A percentile compares a stretch with the other conserved stretches of the same genome.
These are phyloP conservation scores for Chernovozyma sophiae-reginae DNA, from an alignment of 1,139 yeast genomes.

Conservation along the genomic window DNA sequence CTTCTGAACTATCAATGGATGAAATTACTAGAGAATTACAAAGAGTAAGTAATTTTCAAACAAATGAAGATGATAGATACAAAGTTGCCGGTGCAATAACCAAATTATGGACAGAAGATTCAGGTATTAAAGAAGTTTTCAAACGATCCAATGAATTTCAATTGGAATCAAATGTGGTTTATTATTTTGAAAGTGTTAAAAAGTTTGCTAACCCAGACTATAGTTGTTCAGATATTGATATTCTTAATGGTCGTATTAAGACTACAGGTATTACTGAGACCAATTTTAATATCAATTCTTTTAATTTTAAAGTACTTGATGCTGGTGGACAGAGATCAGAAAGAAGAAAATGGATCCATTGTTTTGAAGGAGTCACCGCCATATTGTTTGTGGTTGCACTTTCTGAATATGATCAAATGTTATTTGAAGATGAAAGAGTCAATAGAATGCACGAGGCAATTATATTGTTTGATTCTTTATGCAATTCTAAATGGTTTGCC, in stretches of 20 bases:
- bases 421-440: conserved; percentile 85
- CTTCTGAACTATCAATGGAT: conserved; percentile 9
- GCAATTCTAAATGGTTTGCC: conserved; percentile 82
- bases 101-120: conserved; percentile 63
- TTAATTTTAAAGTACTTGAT: conserved; percentile 75
- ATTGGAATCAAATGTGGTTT: conserved; percentile 73
- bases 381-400: conserved; percentile 89
- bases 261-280: conserved; percentile 96
- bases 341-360: conserved; percentile 93
- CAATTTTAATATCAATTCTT: conserved; percentile 62
- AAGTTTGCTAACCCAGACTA: conserved; percentile 64
- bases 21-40: conserved; percentile 3
- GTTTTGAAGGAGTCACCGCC: conserved; percentile 89
- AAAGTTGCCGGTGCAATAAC: conserved; percentile 63
- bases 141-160: conserved; percentile 72
- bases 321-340: conserved; percentile 98
- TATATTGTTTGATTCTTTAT: conserved; percentile 74
- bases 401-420: conserved; percentile 86
- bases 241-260: conserved; percentile 84
- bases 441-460: conserved; percentile 92
- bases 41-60: conserved; percentile 6
- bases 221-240: conserved; percentile 75
- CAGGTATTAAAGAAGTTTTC: conserved; percentile 61
- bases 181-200: conserved; percentile 67
- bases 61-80: conserved; percentile 17